Percentiles rank a stretch among this genome's conserved stretches.
Evolutionary conservation across 1,284 basidiomycete species (phyloP).

Genomic region (Macrocybe sp.): DNA sequence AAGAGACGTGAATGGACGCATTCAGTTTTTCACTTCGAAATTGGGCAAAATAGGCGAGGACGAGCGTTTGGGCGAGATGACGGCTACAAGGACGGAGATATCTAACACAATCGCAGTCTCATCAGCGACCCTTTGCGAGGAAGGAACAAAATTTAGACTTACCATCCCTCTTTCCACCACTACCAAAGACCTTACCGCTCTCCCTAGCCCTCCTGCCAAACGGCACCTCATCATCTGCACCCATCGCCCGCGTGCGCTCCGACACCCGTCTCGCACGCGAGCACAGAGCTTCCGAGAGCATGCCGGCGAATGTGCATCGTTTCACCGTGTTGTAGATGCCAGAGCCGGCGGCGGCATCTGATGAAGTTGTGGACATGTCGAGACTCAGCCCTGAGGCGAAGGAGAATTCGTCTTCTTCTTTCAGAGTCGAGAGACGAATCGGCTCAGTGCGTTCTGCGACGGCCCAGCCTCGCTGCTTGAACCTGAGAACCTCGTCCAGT

Average conservation of each 20-base stretch:
- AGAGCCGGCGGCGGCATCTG: neutral
- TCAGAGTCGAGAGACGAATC: neutral
- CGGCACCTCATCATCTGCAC: conserved; percentile 50
- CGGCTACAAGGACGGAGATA: conserved; percentile 61
- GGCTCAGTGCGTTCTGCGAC: neutral
- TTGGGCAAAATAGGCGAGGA: no score
- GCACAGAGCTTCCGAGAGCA: conserved; percentile 69
- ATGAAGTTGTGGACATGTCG: conserved; percentile 3
- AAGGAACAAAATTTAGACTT: conserved; percentile 17
- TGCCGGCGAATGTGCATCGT: conserved; percentile 54
- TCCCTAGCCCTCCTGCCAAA: conserved; percentile 66
- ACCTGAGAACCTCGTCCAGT: conserved; percentile 79
- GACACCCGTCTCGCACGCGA: conserved; percentile 61
- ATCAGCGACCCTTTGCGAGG: neutral
- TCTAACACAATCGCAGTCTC: conserved; percentile 32
- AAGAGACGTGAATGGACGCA: no score
- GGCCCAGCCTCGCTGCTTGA: conserved; percentile 33
- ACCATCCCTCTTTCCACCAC: conserved; percentile 75
- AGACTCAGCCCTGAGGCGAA: neutral
- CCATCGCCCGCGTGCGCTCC: conserved; percentile 28
- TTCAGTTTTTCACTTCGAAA: no score
- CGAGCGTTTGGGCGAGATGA: conserved; percentile 39
- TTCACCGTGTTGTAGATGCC: conserved; percentile 26
- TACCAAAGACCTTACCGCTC: conserved; percentile 51
- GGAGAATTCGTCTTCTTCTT: neutral